Conservation (phyloP, 2,329 filamentous ascomycete genomes). For the Hirsutella thompsonii region DNA sequence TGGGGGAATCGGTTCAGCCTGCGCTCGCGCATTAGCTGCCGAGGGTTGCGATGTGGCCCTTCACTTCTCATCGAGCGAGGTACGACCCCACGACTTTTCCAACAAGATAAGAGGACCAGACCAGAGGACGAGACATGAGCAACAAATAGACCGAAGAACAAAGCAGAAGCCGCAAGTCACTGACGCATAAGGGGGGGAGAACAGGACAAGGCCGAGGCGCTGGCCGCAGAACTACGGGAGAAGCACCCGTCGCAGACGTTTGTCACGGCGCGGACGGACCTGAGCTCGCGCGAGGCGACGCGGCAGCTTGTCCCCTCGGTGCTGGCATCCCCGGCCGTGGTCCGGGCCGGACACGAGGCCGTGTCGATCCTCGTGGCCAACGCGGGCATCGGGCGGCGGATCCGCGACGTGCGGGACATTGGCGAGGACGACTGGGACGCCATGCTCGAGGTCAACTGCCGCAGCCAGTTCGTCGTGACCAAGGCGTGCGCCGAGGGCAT, state of each 20-base stretch:
- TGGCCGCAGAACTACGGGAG: conserved; percentile 13
- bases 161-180: too few relatives aligned
- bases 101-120: neutral
- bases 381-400: conserved; percentile 18
- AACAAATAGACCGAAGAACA: neutral
- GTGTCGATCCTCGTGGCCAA: conserved; percentile 20
- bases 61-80: conserved; percentile 20
- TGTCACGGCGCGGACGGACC: conserved; percentile 13
- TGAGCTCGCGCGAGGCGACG: conserved; percentile 12
- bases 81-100: conserved; percentile 3
- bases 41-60: conserved; percentile 22
- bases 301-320: conserved; percentile 11
- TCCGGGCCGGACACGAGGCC: conserved; percentile 12
- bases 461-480: conserved; percentile 21
- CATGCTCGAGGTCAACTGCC: conserved; percentile 19
- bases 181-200: too few relatives aligned
- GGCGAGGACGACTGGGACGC: conserved; percentile 22
- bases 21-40: conserved; percentile 17
- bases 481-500: conserved; percentile 17
- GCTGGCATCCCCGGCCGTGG: conserved; percentile 5
- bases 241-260: conserved; percentile 16
- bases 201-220: conserved; percentile 16
- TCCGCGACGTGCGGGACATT: conserved; percentile 19
- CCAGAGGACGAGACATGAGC: neutral
- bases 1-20: conserved; percentile 21